Evolutionary conservation across 1,284 basidiomycete genomes (phyloP).

Genomic region (Pyrrhoderma noxium): DNA sequence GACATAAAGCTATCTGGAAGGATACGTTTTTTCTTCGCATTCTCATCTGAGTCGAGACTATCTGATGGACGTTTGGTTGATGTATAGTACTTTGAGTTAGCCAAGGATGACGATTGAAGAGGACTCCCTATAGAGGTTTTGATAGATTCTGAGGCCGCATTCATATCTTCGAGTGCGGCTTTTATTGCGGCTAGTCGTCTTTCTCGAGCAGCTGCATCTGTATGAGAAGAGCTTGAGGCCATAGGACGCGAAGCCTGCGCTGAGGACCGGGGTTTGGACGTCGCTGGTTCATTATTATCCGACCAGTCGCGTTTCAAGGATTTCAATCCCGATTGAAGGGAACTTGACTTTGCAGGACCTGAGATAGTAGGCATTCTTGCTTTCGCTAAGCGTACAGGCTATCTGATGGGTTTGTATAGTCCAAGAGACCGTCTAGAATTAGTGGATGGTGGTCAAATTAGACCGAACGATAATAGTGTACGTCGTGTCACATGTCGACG

Average conservation of each 20-base stretch:
- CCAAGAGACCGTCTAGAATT: no score
- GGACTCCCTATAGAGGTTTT: slow-evolving; percentile 4
- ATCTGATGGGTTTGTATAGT: no score
- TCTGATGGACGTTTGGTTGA: neutral
- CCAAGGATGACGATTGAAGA: neutral
- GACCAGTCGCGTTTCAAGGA: slow-evolving; percentile 42
- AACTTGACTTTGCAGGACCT: neutral
- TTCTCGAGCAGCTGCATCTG: neutral
- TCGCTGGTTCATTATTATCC: slow-evolving; percentile 8
- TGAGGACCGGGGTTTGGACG: slow-evolving; percentile 29
- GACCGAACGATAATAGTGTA: no score
- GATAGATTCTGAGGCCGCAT: neutral
- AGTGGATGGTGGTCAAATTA: no score
- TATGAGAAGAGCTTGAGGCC: neutral
- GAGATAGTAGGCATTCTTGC: neutral
- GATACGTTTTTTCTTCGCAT: slow-evolving; percentile 15
- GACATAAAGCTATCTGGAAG: slow-evolving; percentile 12
- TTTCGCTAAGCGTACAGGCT: no score
- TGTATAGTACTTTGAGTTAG: neutral
- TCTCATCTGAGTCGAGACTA: neutral
- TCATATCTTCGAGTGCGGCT: slow-evolving; percentile 14
- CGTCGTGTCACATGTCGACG: no score
- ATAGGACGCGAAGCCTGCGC: neutral
- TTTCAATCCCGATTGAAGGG: slow-evolving; percentile 38
- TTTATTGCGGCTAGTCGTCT: slow-evolving; percentile 11